Conservation (phyloP, 345 rosid genomes). For the Eucalyptus viminalis region DNA sequence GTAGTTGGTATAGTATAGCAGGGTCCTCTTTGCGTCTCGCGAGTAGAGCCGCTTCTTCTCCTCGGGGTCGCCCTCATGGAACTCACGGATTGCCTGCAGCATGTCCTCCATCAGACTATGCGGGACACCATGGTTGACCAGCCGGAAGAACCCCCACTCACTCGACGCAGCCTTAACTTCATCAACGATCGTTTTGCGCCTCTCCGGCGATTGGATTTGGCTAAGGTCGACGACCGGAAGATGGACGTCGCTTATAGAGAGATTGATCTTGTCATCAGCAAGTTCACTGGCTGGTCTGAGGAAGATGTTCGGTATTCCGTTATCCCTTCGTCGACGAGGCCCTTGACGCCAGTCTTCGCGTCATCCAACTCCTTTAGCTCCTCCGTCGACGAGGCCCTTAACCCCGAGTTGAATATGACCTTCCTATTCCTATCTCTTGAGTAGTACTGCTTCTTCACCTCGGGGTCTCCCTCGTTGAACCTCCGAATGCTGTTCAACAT, state of each 20-base stretch:
- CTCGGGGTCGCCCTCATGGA: no score
- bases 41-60: no score
- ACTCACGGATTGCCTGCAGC: no score
- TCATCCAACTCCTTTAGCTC: not conserved
- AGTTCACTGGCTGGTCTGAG: not conserved
- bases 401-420: no score
- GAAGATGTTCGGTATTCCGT: not conserved
- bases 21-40: no score
- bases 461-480: no score
- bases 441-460: no score
- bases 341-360: not conserved
- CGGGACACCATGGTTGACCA: constrained; percentile 3
- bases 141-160: constrained; percentile 5
- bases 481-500: no score
- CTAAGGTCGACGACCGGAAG: not conserved
- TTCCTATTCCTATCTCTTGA: no score
- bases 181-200: not conserved
- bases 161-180: not conserved
- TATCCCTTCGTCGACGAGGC: not conserved
- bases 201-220: not conserved
- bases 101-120: not conserved
- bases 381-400: no score
- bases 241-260: not conserved
- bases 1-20: no score
- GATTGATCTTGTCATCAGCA: not conserved